Percentiles rank a stretch among this genome's conserved stretches.
Evolutionary conservation across 306 rosid species (phyloP).

Genomic region (Rosa chinensis): DNA sequence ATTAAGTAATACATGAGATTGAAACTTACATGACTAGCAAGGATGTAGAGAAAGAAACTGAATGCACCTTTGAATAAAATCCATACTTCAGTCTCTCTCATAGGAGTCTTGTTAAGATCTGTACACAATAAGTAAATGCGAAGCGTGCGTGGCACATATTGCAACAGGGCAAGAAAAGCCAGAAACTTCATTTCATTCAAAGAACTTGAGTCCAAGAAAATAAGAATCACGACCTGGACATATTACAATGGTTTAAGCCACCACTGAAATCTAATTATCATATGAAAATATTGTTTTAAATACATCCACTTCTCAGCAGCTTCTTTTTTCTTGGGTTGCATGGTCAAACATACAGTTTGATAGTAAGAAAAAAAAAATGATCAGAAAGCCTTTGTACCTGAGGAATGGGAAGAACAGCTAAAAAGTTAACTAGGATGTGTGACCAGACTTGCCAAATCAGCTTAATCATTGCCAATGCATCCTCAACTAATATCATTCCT

Average conservation of each 20-base stretch:
- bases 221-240: constrained; percentile 1
- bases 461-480: too few relatives aligned
- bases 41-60: neutral
- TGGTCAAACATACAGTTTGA: too few relatives aligned
- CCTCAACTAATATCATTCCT: too few relatives aligned
- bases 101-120: too few relatives aligned
- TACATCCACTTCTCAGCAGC: too few relatives aligned
- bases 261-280: neutral
- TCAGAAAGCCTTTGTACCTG: too few relatives aligned
- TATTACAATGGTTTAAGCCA: neutral
- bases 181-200: constrained; percentile 11
- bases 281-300: neutral
- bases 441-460: too few relatives aligned
- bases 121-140: constrained; percentile 6
- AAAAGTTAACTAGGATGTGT: too few relatives aligned
- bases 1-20: too few relatives aligned
- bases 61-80: neutral
- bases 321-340: too few relatives aligned
- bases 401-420: too few relatives aligned
- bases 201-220: constrained; percentile 23
- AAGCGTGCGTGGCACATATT: constrained; percentile 21
- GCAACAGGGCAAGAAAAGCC: constrained; percentile 20
- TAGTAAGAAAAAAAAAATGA: too few relatives aligned
- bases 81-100: neutral
- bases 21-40: constrained; percentile 1